These are phyloP conservation scores for Aspergillus niger DNA, from an alignment of 2,329 filamentous ascomycete genomes.

Conservation along the genomic window DNA sequence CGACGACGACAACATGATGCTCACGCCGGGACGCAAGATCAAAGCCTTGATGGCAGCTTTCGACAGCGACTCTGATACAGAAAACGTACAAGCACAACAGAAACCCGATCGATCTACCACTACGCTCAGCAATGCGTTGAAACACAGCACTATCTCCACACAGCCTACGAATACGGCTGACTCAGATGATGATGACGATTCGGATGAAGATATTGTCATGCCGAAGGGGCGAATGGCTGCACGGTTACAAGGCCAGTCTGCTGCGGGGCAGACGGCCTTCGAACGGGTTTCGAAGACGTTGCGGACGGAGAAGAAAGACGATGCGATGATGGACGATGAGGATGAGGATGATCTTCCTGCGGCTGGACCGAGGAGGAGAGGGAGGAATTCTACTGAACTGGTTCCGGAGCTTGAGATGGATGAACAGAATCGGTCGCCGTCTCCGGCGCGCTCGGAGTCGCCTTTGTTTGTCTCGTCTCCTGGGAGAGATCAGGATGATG, in stretches of 20 bases:
- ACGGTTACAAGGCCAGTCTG: constrained; percentile 56
- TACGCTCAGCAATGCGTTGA: constrained; percentile 4
- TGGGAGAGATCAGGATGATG: constrained; percentile 12
- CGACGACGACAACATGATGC: constrained; percentile 20
- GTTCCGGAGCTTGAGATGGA: constrained; percentile 32
- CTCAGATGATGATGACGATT: constrained; percentile 29
- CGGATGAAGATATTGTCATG: constrained; percentile 53
- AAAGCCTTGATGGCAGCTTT: constrained; percentile 54
- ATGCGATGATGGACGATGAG: constrained; percentile 23
- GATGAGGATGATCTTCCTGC: constrained; percentile 36
- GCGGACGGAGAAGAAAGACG: constrained; percentile 17
- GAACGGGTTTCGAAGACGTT: constrained; percentile 41
- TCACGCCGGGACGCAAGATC: constrained; percentile 51
- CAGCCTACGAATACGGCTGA: constrained; percentile 5
- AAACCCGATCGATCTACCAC: constrained; percentile 10
- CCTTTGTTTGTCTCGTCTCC: constrained; percentile 50
- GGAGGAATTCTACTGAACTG: constrained; percentile 32
- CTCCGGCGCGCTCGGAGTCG: constrained; percentile 35
- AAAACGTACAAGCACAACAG: constrained; percentile 35
- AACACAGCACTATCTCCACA: constrained; percentile 5
- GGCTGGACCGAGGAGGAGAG: constrained; percentile 31
- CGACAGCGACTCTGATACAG: constrained; percentile 49
- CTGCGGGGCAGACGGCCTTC: constrained; percentile 39
- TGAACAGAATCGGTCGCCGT: constrained; percentile 25
- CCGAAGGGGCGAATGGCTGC: constrained; percentile 67